These are phyloP conservation scores for Paramecium tetraurelia DNA, from an alignment of 73 alveolate genomes.

Conservation along the genomic window DNA sequence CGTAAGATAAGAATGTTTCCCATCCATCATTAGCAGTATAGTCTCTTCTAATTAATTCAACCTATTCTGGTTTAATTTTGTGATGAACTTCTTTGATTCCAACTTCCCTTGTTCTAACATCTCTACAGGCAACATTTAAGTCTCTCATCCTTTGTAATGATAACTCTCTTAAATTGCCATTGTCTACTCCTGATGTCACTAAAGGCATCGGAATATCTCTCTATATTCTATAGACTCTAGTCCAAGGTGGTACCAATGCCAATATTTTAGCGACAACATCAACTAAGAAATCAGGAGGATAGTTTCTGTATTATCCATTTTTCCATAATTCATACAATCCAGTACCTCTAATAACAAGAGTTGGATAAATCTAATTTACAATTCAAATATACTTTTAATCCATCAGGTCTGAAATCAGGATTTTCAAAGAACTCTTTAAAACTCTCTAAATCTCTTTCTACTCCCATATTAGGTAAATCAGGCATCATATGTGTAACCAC, in stretches of 20 bases:
- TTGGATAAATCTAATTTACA: slow-evolving; percentile 80
- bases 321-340: slow-evolving; percentile 98
- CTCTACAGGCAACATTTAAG: slow-evolving; percentile 95
- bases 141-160: slow-evolving; percentile 96
- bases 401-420: slow-evolving; percentile 98
- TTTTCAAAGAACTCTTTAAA: slow-evolving; percentile 96
- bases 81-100: slow-evolving; percentile 97
- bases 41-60: slow-evolving; percentile 96
- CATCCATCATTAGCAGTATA: slow-evolving; percentile 97
- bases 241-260: slow-evolving; percentile 98
- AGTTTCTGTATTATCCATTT: slow-evolving; percentile 94
- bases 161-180: slow-evolving; percentile 96
- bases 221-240: slow-evolving; percentile 94
- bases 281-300: slow-evolving; percentile 88
- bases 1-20: slow-evolving; percentile 97
- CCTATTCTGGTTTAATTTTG: slow-evolving; percentile 95
- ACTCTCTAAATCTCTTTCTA: slow-evolving; percentile 96
- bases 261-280: slow-evolving; percentile 95
- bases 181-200: slow-evolving; percentile 97
- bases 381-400: slow-evolving; percentile 70
- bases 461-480: slow-evolving; percentile 97
- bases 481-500: slow-evolving; percentile 99
- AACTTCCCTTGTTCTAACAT: slow-evolving; percentile 98
- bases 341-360: slow-evolving; percentile 97
- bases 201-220: slow-evolving; percentile 99